Evolutionary conservation across 768 basidiomycete genomes (phyloP).

Genomic region (Agaricus blazei): DNA sequence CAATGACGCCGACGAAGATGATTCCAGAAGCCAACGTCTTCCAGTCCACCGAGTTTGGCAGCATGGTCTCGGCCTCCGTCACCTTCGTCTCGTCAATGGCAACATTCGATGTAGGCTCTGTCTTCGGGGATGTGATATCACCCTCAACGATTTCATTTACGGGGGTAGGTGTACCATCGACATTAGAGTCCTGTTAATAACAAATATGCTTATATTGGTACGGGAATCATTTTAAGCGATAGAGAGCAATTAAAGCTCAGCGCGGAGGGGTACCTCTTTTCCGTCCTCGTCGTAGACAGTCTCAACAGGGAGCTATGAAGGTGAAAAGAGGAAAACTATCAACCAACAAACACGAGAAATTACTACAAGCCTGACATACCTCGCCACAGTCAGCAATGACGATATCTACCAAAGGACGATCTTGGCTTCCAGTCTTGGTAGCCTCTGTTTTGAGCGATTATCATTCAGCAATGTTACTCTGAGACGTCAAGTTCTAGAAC

Average conservation of each 20-base stretch:
- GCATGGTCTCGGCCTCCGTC: neutral
- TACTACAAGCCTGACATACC: constrained; percentile 35
- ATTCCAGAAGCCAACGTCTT: constrained; percentile 30
- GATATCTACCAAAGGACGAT: constrained; percentile 75
- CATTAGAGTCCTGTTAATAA: constrained; percentile 9
- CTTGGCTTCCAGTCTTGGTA: constrained; percentile 60
- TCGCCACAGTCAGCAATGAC: constrained; percentile 85
- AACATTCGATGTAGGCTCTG: constrained; percentile 1
- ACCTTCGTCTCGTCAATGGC: neutral
- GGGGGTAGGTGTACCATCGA: neutral
- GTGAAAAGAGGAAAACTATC: constrained; percentile 8
- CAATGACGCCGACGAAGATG: constrained; percentile 40
- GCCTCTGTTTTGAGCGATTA: constrained; percentile 47
- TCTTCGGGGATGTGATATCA: constrained; percentile 4
- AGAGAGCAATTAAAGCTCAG: constrained; percentile 77
- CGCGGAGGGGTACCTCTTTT: constrained; percentile 89
- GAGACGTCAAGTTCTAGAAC: constrained; percentile 13
- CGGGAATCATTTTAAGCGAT: constrained; percentile 27
- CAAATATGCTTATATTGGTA: constrained; percentile 48
- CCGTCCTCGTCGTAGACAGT: constrained; percentile 54
- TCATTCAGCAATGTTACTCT: neutral
- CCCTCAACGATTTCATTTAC: constrained; percentile 5
- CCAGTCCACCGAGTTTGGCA: constrained; percentile 15
- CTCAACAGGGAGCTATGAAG: constrained; percentile 47
- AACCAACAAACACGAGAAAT: constrained; percentile 4